A percentile compares a stretch with the other conserved stretches of the same genome.
phyloP scores from a whole-genome alignment of 2,329 filamentous ascomycete species.

The Monosporascus sp. region DNA sequence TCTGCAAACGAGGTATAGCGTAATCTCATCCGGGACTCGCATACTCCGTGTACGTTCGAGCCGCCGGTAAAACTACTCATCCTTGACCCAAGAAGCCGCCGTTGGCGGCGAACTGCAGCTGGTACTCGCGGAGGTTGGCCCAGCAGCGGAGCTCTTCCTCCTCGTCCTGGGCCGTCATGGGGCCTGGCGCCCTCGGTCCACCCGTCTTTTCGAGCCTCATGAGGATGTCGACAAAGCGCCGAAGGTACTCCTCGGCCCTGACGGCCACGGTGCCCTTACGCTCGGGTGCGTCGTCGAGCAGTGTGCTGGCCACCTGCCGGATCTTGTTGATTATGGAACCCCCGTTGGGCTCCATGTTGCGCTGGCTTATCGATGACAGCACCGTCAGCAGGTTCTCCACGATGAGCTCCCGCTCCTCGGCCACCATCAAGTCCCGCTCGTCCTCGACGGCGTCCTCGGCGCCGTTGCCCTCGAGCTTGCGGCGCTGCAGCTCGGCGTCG shows the following conservation, averaged over 20 bases:
- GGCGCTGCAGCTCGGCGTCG: slow-evolving; percentile 54
- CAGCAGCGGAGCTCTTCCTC: slow-evolving; percentile 72
- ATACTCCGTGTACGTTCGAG: too few species aligned
- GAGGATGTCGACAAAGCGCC: slow-evolving; percentile 68
- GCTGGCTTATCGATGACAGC: slow-evolving; percentile 71
- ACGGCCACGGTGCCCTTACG: slow-evolving; percentile 46
- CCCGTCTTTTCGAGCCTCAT: slow-evolving; percentile 63
- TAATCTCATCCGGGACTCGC: too few species aligned
- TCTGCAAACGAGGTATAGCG: too few species aligned
- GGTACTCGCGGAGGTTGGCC: slow-evolving; percentile 75
- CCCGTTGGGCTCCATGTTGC: slow-evolving; percentile 73
- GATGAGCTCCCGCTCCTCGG: slow-evolving; percentile 72
- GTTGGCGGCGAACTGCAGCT: slow-evolving; percentile 63
- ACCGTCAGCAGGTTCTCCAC: slow-evolving; percentile 73
- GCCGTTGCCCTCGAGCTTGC: slow-evolving; percentile 36
- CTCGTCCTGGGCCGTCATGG: slow-evolving; percentile 56
- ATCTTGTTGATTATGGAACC: slow-evolving; percentile 74
- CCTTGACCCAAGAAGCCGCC: slow-evolving; percentile 44
- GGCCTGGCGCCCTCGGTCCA: slow-evolving; percentile 16
- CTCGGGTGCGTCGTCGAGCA: slow-evolving; percentile 56
- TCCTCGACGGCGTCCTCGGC: slow-evolving; percentile 33
- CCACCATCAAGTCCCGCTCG: slow-evolving; percentile 56
- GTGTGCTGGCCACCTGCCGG: slow-evolving; percentile 74
- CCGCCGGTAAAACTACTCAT: neutral
- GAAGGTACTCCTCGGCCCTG: slow-evolving; percentile 65